These are phyloP conservation scores for Diaporthe nobilis DNA, from an alignment of 2,329 filamentous ascomycete genomes.

Conservation along the genomic window DNA sequence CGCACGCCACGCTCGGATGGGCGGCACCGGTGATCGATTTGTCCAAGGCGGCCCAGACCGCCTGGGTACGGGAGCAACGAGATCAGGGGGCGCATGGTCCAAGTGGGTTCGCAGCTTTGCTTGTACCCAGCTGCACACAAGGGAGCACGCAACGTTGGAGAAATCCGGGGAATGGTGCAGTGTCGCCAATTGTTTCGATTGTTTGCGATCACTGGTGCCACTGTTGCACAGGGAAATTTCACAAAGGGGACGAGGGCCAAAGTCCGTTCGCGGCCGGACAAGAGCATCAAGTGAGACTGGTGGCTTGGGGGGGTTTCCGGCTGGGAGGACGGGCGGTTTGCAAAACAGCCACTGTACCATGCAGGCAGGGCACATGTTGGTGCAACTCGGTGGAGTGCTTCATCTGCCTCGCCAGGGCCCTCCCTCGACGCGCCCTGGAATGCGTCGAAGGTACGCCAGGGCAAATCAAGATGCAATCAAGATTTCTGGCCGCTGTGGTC, in stretches of 20 bases:
- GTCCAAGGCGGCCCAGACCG: conserved; percentile 17
- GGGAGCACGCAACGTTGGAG: not conserved
- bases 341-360: not conserved
- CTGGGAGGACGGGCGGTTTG: not conserved
- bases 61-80: not conserved
- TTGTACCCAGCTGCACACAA: not conserved
- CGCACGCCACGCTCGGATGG: conserved; percentile 16
- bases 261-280: conserved; percentile 9
- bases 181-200: not conserved
- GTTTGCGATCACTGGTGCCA: not conserved
- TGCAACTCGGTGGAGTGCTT: not conserved
- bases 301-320: not conserved
- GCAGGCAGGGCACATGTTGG: not conserved
- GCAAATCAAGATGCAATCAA: not conserved
- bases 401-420: conserved; percentile 12
- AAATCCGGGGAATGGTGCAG: not conserved
- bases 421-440: conserved; percentile 7
- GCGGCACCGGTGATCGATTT: conserved; percentile 9
- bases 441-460: not conserved
- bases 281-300: conserved; percentile 21
- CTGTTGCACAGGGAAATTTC: not conserved
- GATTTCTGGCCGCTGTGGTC: not conserved
- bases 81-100: not conserved
- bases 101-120: not conserved
- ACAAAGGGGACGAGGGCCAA: conserved; percentile 2